These are phyloP conservation scores for Cryoendolithus antarcticus DNA, from an alignment of 2,329 filamentous ascomycete genomes.

Conservation along the genomic window DNA sequence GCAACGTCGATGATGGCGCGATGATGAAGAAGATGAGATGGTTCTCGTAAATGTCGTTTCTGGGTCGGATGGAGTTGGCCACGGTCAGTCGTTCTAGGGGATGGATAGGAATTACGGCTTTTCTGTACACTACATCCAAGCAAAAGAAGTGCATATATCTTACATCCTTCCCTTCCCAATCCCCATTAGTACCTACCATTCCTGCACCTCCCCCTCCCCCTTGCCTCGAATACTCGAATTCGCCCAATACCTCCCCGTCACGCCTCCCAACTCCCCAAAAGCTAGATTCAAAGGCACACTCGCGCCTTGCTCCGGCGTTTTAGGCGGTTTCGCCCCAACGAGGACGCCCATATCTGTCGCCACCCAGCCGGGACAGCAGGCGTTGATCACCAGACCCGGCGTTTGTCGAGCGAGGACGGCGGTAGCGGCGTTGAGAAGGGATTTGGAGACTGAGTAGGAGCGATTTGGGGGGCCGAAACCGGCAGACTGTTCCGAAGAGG, in stretches of 20 bases:
- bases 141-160: too few species aligned
- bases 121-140: too few species aligned
- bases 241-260: slow-evolving; percentile 25
- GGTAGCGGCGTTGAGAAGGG: slow-evolving; percentile 22
- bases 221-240: slow-evolving; percentile 22
- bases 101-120: too few species aligned
- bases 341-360: slow-evolving; percentile 25
- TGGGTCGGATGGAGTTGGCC: too few species aligned
- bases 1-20: too few species aligned
- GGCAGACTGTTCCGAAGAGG: slow-evolving; percentile 10
- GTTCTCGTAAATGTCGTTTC: too few species aligned
- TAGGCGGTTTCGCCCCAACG: slow-evolving; percentile 20
- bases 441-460: slow-evolving; percentile 24
- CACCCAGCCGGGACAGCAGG: slow-evolving; percentile 28
- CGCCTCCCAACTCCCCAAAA: slow-evolving; percentile 21
- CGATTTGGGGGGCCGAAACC: slow-evolving; percentile 19
- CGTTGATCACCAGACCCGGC: slow-evolving; percentile 21
- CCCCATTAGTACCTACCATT: slow-evolving; percentile 12
- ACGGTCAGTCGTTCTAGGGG: too few species aligned
- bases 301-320: slow-evolving; percentile 24
- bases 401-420: slow-evolving; percentile 20
- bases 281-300: slow-evolving; percentile 24
- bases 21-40: too few species aligned
- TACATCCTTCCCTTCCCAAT: too few species aligned
- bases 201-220: slow-evolving; percentile 19